A percentile compares a stretch with the other conserved stretches of the same genome.
These are phyloP conservation scores for Nepenthes gracilis DNA, from an alignment of 148 eudicot species.

Conservation along the genomic window DNA sequence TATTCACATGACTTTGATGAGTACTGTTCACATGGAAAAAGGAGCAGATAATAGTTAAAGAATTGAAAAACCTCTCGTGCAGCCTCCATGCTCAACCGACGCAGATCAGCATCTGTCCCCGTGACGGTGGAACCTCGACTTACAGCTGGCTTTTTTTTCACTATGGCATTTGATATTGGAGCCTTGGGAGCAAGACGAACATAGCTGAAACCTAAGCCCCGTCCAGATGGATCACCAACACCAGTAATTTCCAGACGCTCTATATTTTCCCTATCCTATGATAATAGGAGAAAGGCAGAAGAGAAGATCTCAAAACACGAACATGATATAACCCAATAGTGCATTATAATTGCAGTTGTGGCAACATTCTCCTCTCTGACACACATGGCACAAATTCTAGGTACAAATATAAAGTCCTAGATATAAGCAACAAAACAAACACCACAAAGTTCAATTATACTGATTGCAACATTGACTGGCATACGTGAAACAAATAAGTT, in stretches of 20 bases:
- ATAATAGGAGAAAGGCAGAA: constrained; percentile 1
- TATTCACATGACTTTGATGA: neutral
- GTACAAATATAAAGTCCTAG: too few relatives aligned
- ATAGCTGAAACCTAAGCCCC: constrained; percentile 95
- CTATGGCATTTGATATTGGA: constrained; percentile 57
- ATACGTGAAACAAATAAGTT: too few relatives aligned
- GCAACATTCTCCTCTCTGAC: too few relatives aligned
- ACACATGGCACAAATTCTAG: too few relatives aligned
- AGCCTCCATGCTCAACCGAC: constrained; percentile 98
- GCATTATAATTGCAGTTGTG: neutral
- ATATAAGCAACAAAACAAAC: too few relatives aligned
- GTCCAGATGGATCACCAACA: constrained; percentile 98
- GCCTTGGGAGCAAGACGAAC: constrained; percentile 85
- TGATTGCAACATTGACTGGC: too few relatives aligned
- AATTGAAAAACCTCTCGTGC: constrained; percentile 74
- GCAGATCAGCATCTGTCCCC: constrained; percentile 98
- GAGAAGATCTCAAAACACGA: constrained; percentile 3
- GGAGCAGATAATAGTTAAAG: neutral
- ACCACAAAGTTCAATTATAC: too few relatives aligned
- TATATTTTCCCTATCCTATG: constrained; percentile 79
- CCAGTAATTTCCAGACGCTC: constrained; percentile 97
- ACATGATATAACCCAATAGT: neutral
- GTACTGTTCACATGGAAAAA: neutral
- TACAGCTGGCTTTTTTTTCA: constrained; percentile 70
- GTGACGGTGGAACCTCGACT: constrained; percentile 76